Evolutionary conservation across 257 asterid genomes (phyloP), one percentile per base, ranked within the genome.

Genomic region (Primulina eburnea): DNA sequence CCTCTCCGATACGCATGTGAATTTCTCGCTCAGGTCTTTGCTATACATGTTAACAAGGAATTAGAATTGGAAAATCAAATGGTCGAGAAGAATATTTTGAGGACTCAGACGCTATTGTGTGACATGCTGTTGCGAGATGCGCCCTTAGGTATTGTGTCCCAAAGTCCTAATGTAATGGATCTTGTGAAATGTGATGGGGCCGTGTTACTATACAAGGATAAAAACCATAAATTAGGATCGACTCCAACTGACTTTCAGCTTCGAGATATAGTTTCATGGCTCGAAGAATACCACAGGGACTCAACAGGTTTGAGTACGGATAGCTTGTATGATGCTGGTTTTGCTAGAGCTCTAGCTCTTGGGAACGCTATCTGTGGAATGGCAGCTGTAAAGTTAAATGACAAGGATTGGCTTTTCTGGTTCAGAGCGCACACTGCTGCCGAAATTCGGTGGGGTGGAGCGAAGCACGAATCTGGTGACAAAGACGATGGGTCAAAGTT

Each of bases 1-100:
- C 99, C 99, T 65, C 92, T 93, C 30, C 81, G 99, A 26, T 93
- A 90, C 24, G 99, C 99, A 2, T 93, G 99, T 73, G 98, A 92
- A 70, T 92, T 92, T 82, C 97, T 92, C 9, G 85, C 92, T 1
- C 98, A 92, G 72, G 98, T 92, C 61, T 92, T 92, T 53, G 92
- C 97, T 20, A 85, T 92, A 71, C 98, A 92, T 71, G 92, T 92
- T 29, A 88, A 83, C 87, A 90, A 92, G 85, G 97, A 90, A 86
- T 24, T 90, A 59, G 98, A 92, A 65, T 70, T 90, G 76, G 95
- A 87, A 50, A 80, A 77, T 57, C 99, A 93, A 78, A 85, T 83
- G 76, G 82, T 89, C 6, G 98, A 90, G 89, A 93, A 92, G 88
- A 90, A 84, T 74, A 89, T 85, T 60, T 85, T 93, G 18, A 79